A percentile compares a stretch with the other conserved stretches of the same genome.
Evolutionary conservation across 495 filamentous ascomycete species (phyloP).

Genomic region (Xylaria telfairii): DNA sequence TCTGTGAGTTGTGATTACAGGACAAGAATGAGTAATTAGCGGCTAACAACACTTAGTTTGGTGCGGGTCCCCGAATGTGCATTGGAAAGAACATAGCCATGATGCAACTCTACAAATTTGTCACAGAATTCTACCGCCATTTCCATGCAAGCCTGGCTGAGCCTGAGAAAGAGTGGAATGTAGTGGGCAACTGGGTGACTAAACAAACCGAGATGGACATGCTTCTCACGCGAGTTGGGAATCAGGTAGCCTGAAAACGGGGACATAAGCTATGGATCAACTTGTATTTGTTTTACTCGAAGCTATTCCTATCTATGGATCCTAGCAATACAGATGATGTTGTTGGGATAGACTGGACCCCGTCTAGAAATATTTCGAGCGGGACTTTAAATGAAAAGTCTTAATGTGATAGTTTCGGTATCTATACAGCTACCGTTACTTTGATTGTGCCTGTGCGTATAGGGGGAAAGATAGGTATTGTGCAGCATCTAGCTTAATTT

Average conservation of each 20-base stretch:
- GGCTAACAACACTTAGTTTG: conserved; percentile 44
- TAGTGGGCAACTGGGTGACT: conserved; percentile 10
- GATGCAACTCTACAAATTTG: conserved; percentile 53
- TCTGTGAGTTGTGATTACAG: background rate
- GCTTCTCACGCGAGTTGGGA: background rate
- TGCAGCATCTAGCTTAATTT: too few relatives aligned
- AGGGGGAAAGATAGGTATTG: too few relatives aligned
- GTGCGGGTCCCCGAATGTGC: conserved; percentile 52
- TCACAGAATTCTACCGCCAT: conserved; percentile 10
- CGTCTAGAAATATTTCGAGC: too few relatives aligned
- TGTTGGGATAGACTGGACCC: too few relatives aligned
- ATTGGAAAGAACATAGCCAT: conserved; percentile 56
- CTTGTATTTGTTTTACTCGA: background rate
- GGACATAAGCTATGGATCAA: background rate
- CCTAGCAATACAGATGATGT: too few relatives aligned
- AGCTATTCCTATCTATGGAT: too few relatives aligned
- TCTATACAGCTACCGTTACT: too few relatives aligned
- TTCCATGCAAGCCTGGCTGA: background rate
- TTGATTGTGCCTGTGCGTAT: too few relatives aligned
- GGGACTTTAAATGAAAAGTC: too few relatives aligned
- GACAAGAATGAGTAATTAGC: background rate
- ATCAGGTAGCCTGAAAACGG: background rate
- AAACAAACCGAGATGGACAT: conserved; percentile 14
- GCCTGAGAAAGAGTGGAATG: conserved; percentile 12
- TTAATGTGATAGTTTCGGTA: too few relatives aligned